Percentiles rank a stretch among this genome's conserved stretches.
phyloP scores from a whole-genome alignment of 495 filamentous ascomycete genomes.

The Penicillium paradoxum region DNA sequence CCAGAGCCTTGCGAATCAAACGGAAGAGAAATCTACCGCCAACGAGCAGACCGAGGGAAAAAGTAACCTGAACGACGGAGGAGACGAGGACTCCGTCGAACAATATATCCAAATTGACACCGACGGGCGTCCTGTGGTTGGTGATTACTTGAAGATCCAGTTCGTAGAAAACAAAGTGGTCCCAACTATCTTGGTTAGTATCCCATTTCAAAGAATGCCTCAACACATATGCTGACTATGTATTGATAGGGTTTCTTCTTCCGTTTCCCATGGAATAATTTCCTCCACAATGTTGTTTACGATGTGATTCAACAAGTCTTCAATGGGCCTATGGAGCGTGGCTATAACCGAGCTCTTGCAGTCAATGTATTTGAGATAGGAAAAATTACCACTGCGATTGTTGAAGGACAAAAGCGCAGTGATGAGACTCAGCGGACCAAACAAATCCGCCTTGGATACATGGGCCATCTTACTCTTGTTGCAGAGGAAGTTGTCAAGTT shows the following conservation, averaged over 20 bases:
- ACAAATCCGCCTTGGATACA: constrained; percentile 93
- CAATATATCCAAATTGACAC: constrained; percentile 52
- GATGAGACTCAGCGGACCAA: constrained; percentile 75
- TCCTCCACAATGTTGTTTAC: constrained; percentile 98
- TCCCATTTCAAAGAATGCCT: neutral
- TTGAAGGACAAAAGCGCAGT: constrained; percentile 80
- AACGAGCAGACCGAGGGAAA: constrained; percentile 19
- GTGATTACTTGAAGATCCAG: constrained; percentile 92
- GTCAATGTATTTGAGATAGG: constrained; percentile 89
- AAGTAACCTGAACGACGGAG: constrained; percentile 19
- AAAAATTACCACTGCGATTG: constrained; percentile 83
- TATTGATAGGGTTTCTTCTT: constrained; percentile 85
- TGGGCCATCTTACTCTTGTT: constrained; percentile 96
- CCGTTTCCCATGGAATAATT: constrained; percentile 99
- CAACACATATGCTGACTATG: neutral
- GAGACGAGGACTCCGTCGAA: constrained; percentile 36
- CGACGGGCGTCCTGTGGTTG: constrained; percentile 83
- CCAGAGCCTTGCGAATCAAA: constrained; percentile 17
- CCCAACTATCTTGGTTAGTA: constrained; percentile 84
- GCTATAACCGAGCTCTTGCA: constrained; percentile 88
- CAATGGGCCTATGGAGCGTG: constrained; percentile 95
- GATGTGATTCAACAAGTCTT: constrained; percentile 99
- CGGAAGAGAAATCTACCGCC: constrained; percentile 21
- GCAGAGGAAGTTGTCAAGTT: constrained; percentile 99
- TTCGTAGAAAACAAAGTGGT: constrained; percentile 94